Evolutionary conservation across 306 rosid species (phyloP).

Genomic region (Comarum palustre): DNA sequence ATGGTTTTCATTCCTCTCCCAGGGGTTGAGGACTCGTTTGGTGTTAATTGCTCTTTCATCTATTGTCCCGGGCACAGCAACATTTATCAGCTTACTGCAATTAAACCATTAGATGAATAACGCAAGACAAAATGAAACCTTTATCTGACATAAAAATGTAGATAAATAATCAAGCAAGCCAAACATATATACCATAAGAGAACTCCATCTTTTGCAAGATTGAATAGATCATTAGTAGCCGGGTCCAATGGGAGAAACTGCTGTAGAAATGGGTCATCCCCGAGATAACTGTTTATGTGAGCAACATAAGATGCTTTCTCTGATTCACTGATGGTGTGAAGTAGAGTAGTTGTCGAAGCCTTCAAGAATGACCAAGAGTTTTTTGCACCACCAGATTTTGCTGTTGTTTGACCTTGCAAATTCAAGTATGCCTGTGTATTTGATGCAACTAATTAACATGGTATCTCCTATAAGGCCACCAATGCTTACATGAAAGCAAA

Average conservation of each 20-base stretch:
- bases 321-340: conserved; percentile 85
- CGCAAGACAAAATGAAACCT: conserved; percentile 21
- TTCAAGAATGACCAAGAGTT: conserved; percentile 81
- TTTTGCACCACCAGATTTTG: conserved; percentile 56
- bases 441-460: conserved; percentile 22
- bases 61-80: conserved; percentile 97
- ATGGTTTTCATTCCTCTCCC: conserved; percentile 98
- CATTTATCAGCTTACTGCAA: conserved; percentile 96
- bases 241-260: conserved; percentile 84
- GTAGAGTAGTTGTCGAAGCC: conserved; percentile 81
- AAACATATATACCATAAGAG: conserved; percentile 77
- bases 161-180: conserved; percentile 31
- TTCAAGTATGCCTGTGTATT: conserved; percentile 62
- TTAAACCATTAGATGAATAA: conserved; percentile 24
- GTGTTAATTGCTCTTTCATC: conserved; percentile 91
- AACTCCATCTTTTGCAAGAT: conserved; percentile 83
- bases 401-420: conserved; percentile 54
- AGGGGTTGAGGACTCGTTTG: conserved; percentile 59
- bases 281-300: conserved; percentile 90
- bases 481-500: conserved; percentile 15
- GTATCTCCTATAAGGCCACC: conserved; percentile 18
- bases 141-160: conserved; percentile 15
- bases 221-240: conserved; percentile 57
- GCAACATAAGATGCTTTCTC: conserved; percentile 80
- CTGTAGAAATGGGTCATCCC: conserved; percentile 79